phyloP scores from a whole-genome alignment of 306 rosid species.

The Begonia masoniana region DNA sequence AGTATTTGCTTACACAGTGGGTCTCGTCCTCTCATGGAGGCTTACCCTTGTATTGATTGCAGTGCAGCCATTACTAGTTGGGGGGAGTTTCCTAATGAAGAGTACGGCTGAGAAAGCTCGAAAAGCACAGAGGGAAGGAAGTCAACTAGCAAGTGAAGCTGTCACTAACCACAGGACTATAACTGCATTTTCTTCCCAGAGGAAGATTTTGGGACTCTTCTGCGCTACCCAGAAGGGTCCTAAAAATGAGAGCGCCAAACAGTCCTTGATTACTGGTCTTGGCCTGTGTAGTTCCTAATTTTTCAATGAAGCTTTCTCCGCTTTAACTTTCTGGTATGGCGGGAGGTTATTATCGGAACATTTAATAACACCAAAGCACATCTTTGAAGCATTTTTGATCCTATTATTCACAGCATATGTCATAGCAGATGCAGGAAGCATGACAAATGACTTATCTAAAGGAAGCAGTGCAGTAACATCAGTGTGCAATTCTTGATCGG shows the following conservation, averaged over 20 bases:
- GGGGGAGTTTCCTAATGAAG: slow-evolving; percentile 90
- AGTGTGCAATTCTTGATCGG: slow-evolving; percentile 50
- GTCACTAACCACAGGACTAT: slow-evolving; percentile 75
- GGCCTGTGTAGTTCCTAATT: slow-evolving; percentile 81
- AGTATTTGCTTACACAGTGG: slow-evolving; percentile 47
- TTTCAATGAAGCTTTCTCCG: slow-evolving; percentile 66
- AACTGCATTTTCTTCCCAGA: slow-evolving; percentile 78
- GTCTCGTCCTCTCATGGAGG: slow-evolving; percentile 69
- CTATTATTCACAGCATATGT: slow-evolving; percentile 62
- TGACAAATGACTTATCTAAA: slow-evolving; percentile 72
- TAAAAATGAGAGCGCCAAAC: slow-evolving; percentile 56
- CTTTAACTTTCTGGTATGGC: slow-evolving; percentile 83
- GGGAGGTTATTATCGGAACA: slow-evolving; percentile 46
- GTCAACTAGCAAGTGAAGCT: slow-evolving; percentile 87
- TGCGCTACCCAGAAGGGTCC: slow-evolving; percentile 47
- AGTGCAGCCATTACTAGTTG: slow-evolving; percentile 74
- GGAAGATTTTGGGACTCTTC: slow-evolving; percentile 58
- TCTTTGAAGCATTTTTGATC: slow-evolving; percentile 78
- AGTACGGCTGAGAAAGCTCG: slow-evolving; percentile 54
- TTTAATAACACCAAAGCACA: slow-evolving; percentile 36
- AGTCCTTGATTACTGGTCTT: slow-evolving; percentile 72
- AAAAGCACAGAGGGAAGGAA: slow-evolving; percentile 71
- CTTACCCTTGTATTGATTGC: slow-evolving; percentile 82
- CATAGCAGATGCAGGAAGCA: slow-evolving; percentile 92
- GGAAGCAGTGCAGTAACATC: slow-evolving; percentile 71